Percentiles rank a stretch among this genome's conserved stretches.
Evolutionary conservation across 768 basidiomycete species (phyloP).

Genomic region (Punctularia strigosozonata): DNA sequence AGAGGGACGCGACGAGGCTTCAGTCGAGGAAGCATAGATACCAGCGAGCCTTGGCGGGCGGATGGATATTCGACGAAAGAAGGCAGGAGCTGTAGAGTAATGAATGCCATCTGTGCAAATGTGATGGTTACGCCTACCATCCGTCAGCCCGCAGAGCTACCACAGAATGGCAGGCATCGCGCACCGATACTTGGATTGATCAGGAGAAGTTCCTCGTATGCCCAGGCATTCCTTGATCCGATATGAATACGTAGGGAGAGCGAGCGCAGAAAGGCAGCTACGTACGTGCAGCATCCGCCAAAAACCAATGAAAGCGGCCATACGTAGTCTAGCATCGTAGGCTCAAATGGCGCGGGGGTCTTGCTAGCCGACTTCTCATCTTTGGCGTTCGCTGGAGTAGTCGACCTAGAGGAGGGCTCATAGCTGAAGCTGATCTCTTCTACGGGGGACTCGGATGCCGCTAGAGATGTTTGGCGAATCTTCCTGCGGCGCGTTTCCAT

Average conservation of each 20-base stretch:
- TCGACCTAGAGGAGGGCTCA: no score
- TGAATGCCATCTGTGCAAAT: slow-evolving; percentile 76
- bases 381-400: no score
- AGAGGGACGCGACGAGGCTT: slow-evolving; percentile 63
- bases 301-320: slow-evolving; percentile 50
- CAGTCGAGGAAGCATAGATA: slow-evolving; percentile 32
- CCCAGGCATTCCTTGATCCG: slow-evolving; percentile 54
- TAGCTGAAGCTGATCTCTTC: no score
- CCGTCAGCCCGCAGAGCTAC: background rate
- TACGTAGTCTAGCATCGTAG: slow-evolving; percentile 25
- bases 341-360: no score
- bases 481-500: no score
- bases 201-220: slow-evolving; percentile 63
- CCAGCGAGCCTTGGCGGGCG: slow-evolving; percentile 13
- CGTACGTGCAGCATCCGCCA: slow-evolving; percentile 77
- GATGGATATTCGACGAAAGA: slow-evolving; percentile 47
- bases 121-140: slow-evolving; percentile 65
- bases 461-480: no score
- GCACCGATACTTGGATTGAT: slow-evolving; percentile 58
- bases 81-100: slow-evolving; percentile 55
- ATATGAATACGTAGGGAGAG: background rate
- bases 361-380: no score
- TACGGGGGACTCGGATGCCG: no score
- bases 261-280: no score
- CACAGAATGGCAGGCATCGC: slow-evolving; percentile 3